Conservation (phyloP, 352 stramenopile genomes). For the Pythium coloratum region DNA sequence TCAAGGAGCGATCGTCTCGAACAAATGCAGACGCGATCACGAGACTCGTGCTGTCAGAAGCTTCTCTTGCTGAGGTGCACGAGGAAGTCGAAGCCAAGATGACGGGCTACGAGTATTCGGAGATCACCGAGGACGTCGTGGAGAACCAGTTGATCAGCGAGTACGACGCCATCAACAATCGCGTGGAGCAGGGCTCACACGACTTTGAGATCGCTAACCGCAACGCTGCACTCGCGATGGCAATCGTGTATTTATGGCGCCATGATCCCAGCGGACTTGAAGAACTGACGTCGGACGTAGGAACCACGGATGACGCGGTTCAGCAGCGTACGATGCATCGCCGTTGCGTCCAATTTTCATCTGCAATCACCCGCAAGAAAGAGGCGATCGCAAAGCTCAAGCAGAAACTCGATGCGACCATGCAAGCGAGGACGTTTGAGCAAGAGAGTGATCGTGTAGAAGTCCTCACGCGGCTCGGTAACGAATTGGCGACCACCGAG, state of each 20-base stretch:
- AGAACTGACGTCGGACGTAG: background rate
- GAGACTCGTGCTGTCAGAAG: background rate
- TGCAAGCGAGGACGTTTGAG: background rate
- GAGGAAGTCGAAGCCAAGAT: background rate
- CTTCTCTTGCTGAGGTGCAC: background rate
- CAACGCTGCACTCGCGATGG: conserved; percentile 42
- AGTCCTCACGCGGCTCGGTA: background rate
- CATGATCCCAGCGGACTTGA: background rate
- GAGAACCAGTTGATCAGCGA: conserved; percentile 11
- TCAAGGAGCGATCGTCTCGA: background rate
- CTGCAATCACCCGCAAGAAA: background rate
- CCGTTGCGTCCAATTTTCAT: background rate
- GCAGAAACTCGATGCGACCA: background rate
- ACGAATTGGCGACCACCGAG: background rate
- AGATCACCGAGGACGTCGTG: background rate
- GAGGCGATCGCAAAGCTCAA: background rate
- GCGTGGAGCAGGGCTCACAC: conserved; percentile 30
- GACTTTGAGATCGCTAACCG: conserved; percentile 32
- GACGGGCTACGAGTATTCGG: background rate
- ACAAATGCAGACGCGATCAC: background rate
- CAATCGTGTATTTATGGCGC: conserved; percentile 39
- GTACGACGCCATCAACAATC: conserved; percentile 17
- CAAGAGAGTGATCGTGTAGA: background rate
- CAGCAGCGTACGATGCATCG: conserved; percentile 4
- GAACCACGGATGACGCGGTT: background rate